Conservation (phyloP, 371 early-diverging fungal species). For the Saksenaea vasiformis region DNA sequence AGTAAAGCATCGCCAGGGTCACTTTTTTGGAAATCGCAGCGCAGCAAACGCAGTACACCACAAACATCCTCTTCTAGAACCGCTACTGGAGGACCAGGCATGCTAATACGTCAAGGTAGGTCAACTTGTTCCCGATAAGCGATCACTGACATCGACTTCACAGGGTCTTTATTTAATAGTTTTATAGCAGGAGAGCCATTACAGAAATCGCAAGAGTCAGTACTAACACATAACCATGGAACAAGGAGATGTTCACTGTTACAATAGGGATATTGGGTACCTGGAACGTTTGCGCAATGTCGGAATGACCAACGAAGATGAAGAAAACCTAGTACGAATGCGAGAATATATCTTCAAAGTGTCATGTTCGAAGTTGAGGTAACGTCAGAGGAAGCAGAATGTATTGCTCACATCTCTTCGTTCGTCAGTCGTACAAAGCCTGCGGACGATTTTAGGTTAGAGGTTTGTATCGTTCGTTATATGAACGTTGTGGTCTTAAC, state of each 20-base stretch:
- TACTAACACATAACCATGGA: background rate
- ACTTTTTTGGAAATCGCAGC: constrained; percentile 58
- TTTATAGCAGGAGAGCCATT: constrained; percentile 15
- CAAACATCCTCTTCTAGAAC: constrained; percentile 7
- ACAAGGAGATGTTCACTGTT: background rate
- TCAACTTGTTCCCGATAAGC: background rate
- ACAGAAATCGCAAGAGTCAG: constrained; percentile 55
- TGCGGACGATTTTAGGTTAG: constrained; percentile 22
- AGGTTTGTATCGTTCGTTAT: constrained; percentile 10
- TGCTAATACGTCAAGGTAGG: constrained; percentile 23
- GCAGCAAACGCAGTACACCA: constrained; percentile 24
- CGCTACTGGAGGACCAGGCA: constrained; percentile 11
- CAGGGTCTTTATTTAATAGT: constrained; percentile 28
- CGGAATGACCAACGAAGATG: constrained; percentile 82
- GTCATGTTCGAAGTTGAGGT: constrained; percentile 59
- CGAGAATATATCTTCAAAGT: constrained; percentile 80
- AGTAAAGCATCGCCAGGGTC: constrained; percentile 52
- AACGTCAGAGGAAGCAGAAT: background rate
- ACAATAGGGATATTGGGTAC: constrained; percentile 53
- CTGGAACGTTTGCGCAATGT: constrained; percentile 62
- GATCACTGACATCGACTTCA: background rate
- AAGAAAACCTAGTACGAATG: constrained; percentile 71
- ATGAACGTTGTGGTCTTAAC: background rate
- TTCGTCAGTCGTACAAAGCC: constrained; percentile 31
- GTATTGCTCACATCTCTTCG: background rate